A percentile compares a stretch with the other conserved stretches of the same genome.
Conservation (phyloP, 2,329 filamentous ascomycete genomes). For the Zasmidium angulare region DNA sequence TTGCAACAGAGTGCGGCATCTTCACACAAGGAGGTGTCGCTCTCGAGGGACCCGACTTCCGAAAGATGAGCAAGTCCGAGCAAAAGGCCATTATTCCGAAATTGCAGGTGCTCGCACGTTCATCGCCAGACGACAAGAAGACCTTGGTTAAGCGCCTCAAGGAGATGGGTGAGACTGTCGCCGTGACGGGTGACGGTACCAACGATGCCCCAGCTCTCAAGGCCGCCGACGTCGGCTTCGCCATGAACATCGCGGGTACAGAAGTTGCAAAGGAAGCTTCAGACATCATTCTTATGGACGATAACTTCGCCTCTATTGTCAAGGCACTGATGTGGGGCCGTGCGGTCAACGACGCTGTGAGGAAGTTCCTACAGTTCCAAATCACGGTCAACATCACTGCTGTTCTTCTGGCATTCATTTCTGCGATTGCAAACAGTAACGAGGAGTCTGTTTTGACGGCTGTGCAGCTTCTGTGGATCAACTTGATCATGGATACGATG, state of each 20-base stretch:
- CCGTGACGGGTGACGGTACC: conserved; percentile 66
- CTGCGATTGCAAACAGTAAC: conserved; percentile 68
- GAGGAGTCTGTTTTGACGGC: conserved; percentile 79
- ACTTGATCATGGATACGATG: conserved; percentile 96
- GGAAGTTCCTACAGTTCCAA: conserved; percentile 66
- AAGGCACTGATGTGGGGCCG: conserved; percentile 63
- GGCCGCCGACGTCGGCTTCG: conserved; percentile 66
- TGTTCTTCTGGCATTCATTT: conserved; percentile 82
- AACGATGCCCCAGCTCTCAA: conserved; percentile 67
- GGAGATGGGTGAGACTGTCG: conserved; percentile 65
- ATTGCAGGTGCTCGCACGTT: conserved; percentile 67
- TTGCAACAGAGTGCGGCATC: conserved; percentile 73
- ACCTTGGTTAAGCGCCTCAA: conserved; percentile 64
- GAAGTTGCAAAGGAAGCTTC: conserved; percentile 65
- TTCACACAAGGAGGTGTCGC: conserved; percentile 43
- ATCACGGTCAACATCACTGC: conserved; percentile 90
- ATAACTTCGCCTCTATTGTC: conserved; percentile 64
- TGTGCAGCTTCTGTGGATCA: conserved; percentile 93
- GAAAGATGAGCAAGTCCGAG: conserved; percentile 42
- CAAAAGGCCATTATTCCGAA: conserved; percentile 60
- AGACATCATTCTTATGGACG: conserved; percentile 62
- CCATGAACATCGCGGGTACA: conserved; percentile 66
- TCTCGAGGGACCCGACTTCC: conserved; percentile 47
- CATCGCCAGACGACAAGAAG: conserved; percentile 69
- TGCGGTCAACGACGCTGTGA: conserved; percentile 56